phyloP scores from a whole-genome alignment of 805 yeast genomes.

The Metschnikowia picachoensis region DNA sequence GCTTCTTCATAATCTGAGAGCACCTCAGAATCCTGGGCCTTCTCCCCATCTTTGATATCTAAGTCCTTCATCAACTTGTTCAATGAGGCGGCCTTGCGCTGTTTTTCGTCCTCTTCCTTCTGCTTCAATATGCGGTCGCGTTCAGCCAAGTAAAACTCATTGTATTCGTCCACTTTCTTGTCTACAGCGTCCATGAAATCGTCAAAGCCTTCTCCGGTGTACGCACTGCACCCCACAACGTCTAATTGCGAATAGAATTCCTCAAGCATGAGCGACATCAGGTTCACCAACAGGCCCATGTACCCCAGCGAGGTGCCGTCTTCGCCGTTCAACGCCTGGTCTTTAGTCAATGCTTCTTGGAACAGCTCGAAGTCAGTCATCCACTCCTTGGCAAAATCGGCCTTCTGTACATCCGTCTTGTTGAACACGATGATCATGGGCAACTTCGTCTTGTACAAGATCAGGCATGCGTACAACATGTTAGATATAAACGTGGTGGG shows the following conservation, averaged over 20 bases:
- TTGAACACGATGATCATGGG: constrained; percentile 97
- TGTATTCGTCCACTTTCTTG: constrained; percentile 81
- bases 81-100: constrained; percentile 67
- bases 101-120: constrained; percentile 71
- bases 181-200: constrained; percentile 85
- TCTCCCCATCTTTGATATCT: constrained; percentile 49
- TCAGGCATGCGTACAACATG: constrained; percentile 97
- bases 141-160: constrained; percentile 78
- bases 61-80: constrained; percentile 79
- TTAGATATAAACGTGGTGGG: constrained; percentile 98
- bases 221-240: constrained; percentile 87
- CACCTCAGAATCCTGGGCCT: constrained; percentile 39
- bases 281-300: constrained; percentile 89
- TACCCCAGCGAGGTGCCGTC: constrained; percentile 72
- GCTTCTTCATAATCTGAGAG: constrained; percentile 51
- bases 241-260: constrained; percentile 93
- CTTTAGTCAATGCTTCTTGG: constrained; percentile 69
- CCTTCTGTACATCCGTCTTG: constrained; percentile 84
- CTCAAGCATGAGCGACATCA: constrained; percentile 93
- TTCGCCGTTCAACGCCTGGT: constrained; percentile 63
- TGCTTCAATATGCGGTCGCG: constrained; percentile 75
- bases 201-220: constrained; percentile 92
- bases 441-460: constrained; percentile 87
- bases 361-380: constrained; percentile 94
- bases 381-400: constrained; percentile 92